Percentiles rank a stretch among this genome's conserved stretches.
Conservation (phyloP, 768 basidiomycete genomes). For the Lentinula boryana region DNA sequence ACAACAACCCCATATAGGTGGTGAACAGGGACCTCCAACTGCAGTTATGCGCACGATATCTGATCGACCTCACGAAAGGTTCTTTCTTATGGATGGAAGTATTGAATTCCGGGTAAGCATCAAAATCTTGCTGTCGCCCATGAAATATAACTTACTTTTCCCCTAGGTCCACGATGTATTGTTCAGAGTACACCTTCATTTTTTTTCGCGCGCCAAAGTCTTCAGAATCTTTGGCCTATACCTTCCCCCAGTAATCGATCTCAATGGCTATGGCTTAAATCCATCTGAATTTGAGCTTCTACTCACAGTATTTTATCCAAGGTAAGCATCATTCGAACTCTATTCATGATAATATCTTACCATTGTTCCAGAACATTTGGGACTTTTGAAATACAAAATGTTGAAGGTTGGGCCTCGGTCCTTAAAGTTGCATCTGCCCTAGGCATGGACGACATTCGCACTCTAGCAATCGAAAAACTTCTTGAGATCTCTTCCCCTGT, state of each 20-base stretch:
- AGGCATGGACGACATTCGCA: not conserved
- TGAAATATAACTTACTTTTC: not conserved
- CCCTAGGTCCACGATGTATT: not conserved
- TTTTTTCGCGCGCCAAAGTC: not conserved
- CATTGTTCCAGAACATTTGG: not conserved
- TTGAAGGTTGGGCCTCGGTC: not conserved
- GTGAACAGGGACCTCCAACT: not conserved
- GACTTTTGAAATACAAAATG: not conserved
- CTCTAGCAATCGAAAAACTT: not conserved
- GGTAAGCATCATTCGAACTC: not conserved
- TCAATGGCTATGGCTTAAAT: not conserved
- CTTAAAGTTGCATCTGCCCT: not conserved
- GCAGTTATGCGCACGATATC: not conserved
- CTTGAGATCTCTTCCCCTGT: not conserved
- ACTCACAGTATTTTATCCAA: not conserved
- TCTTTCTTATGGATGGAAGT: not conserved
- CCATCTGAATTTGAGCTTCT: not conserved
- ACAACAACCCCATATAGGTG: not conserved
- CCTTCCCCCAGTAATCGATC: not conserved
- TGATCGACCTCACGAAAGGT: not conserved
- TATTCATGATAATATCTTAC: not conserved
- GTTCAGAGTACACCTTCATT: conserved; percentile 1
- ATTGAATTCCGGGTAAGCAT: not conserved
- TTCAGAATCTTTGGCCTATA: not conserved
- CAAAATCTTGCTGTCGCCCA: not conserved